phyloP scores from a whole-genome alignment of 1,139 yeast species.

The Diutina ranongensis region DNA sequence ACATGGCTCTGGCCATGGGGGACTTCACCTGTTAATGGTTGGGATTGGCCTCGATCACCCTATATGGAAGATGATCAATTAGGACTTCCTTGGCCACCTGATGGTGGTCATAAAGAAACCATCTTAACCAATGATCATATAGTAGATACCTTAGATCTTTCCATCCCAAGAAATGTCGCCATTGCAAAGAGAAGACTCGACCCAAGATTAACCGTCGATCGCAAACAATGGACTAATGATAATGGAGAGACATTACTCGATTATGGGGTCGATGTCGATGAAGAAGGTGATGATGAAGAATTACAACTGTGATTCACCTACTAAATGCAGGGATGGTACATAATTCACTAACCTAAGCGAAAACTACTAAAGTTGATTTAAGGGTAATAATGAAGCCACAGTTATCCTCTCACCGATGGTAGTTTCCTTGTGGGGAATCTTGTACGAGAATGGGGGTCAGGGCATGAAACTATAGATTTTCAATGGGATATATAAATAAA shows the following conservation, averaged over 20 bases:
- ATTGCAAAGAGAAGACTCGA: constrained; percentile 13
- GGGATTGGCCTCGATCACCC: constrained; percentile 29
- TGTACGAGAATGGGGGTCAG: no score
- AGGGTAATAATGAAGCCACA: no score
- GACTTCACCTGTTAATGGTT: constrained; percentile 33
- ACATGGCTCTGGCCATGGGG: constrained; percentile 65
- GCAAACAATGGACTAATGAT: constrained; percentile 60
- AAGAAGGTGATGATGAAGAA: not conserved
- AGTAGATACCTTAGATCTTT: constrained; percentile 11
- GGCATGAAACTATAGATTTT: no score
- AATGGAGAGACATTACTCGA: constrained; percentile 76
- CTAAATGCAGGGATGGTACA: no score
- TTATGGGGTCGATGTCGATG: constrained; percentile 62
- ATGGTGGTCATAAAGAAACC: constrained; percentile 46
- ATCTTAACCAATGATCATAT: constrained; percentile 12
- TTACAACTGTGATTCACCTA: not conserved
- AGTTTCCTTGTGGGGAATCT: no score
- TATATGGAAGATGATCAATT: constrained; percentile 53
- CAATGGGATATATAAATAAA: no score
- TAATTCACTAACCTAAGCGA: no score
- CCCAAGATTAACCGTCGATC: constrained; percentile 14
- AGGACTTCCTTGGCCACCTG: constrained; percentile 82
- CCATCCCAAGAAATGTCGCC: constrained; percentile 10
- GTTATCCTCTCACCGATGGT: not conserved
- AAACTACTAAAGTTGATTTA: no score